Evolutionary conservation across 495 filamentous ascomycete species (phyloP).

Genomic region (Jackrogersella multiformis): DNA sequence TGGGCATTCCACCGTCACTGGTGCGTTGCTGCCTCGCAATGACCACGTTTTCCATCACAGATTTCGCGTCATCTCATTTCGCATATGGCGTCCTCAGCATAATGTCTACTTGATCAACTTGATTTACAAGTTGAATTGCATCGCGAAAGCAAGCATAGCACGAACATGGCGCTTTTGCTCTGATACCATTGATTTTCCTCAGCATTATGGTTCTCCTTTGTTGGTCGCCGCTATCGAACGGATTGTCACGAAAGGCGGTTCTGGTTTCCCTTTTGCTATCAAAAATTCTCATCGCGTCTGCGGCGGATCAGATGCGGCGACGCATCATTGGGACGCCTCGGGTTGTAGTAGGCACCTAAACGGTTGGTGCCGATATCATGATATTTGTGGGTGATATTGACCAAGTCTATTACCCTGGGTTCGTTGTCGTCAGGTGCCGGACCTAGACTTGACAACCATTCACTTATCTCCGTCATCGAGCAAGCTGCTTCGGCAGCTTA

Average conservation of each 20-base stretch:
- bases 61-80: constrained; percentile 45
- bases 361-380: constrained; percentile 8
- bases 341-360: constrained; percentile 3
- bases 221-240: constrained; percentile 30
- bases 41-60: constrained; percentile 33
- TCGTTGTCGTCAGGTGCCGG: neutral
- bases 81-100: constrained; percentile 48
- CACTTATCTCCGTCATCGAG: constrained; percentile 32
- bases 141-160: constrained; percentile 53
- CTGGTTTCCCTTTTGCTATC: constrained; percentile 18
- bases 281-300: constrained; percentile 26
- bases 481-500: constrained; percentile 18
- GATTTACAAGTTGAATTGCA: constrained; percentile 49
- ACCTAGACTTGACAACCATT: constrained; percentile 16
- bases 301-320: neutral
- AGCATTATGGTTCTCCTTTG: constrained; percentile 49
- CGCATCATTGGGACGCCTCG: constrained; percentile 12
- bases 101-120: constrained; percentile 50
- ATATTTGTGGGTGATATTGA: constrained; percentile 12
- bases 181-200: constrained; percentile 50
- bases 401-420: constrained; percentile 8
- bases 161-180: constrained; percentile 49
- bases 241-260: constrained; percentile 28
- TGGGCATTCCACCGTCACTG: constrained; percentile 98
- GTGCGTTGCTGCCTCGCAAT: constrained; percentile 81